A percentile compares a stretch with the other conserved stretches of the same genome.
Conservation (phyloP, 2,329 filamentous ascomycete genomes). For the Hypomyces perniciosus region DNA sequence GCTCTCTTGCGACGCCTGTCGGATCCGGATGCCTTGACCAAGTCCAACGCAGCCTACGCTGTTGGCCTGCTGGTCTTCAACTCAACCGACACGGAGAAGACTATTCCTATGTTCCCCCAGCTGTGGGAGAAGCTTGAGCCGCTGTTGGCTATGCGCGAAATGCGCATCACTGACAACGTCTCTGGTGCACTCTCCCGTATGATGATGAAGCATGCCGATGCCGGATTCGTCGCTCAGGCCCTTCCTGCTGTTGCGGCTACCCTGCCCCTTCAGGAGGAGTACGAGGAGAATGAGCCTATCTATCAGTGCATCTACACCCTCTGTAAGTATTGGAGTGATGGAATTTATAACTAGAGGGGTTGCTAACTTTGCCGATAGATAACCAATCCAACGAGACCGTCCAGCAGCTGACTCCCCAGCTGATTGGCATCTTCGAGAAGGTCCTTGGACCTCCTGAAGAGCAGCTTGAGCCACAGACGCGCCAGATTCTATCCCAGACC, state of each 20-base stretch:
- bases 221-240: slow-evolving; percentile 72
- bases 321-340: slow-evolving; percentile 49
- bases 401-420: slow-evolving; percentile 60
- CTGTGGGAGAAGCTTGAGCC: slow-evolving; percentile 85
- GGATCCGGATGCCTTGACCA: slow-evolving; percentile 85
- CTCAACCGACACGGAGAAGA: slow-evolving; percentile 63
- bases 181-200: slow-evolving; percentile 86
- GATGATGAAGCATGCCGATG: slow-evolving; percentile 83
- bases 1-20: slow-evolving; percentile 78
- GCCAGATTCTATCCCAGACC: slow-evolving; percentile 58
- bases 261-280: slow-evolving; percentile 87
- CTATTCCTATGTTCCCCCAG: slow-evolving; percentile 68
- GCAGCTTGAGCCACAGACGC: slow-evolving; percentile 68
- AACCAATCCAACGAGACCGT: slow-evolving; percentile 63
- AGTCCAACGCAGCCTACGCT: slow-evolving; percentile 92
- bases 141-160: slow-evolving; percentile 69
- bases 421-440: slow-evolving; percentile 66
- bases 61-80: slow-evolving; percentile 78
- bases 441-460: slow-evolving; percentile 67
- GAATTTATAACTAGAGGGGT: not conserved
- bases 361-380: slow-evolving; percentile 38
- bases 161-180: slow-evolving; percentile 85
- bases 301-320: slow-evolving; percentile 86
- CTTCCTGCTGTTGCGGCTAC: slow-evolving; percentile 73
- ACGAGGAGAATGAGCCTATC: slow-evolving; percentile 91